These are phyloP conservation scores for Fusarium secorum DNA, from an alignment of 2,329 filamentous ascomycete species.

Conservation along the genomic window DNA sequence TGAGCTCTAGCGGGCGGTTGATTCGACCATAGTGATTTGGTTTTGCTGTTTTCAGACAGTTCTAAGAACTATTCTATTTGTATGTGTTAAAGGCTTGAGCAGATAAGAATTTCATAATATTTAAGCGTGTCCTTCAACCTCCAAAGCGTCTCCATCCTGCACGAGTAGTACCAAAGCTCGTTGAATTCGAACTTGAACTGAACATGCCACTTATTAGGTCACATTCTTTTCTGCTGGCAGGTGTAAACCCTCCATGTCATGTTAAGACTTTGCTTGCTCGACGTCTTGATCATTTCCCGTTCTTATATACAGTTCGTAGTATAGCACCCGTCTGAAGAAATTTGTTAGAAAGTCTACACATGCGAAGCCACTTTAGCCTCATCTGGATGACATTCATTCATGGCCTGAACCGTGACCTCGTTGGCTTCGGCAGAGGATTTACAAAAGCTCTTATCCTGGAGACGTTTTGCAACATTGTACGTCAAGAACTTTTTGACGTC, in stretches of 20 bases:
- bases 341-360: background rate
- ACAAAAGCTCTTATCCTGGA: constrained; percentile 42
- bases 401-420: background rate
- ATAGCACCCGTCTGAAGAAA: background rate
- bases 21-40: background rate
- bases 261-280: background rate
- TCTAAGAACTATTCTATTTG: constrained; percentile 1
- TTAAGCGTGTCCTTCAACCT: background rate
- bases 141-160: background rate
- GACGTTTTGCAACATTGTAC: constrained; percentile 53
- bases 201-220: background rate
- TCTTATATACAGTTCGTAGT: background rate
- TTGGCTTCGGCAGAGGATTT: constrained; percentile 4
- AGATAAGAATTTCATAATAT: background rate
- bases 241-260: background rate
- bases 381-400: background rate
- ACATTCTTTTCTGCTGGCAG: background rate
- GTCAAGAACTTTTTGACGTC: constrained; percentile 55
- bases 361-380: background rate
- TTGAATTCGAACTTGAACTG: background rate
- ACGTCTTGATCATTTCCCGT: background rate
- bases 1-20: background rate
- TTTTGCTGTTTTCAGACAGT: background rate
- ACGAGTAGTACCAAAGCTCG: background rate
- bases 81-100: background rate